Base-by-base conservation (phyloP, 805 yeast species). In the Kazachstania kunashirensis region DNA sequence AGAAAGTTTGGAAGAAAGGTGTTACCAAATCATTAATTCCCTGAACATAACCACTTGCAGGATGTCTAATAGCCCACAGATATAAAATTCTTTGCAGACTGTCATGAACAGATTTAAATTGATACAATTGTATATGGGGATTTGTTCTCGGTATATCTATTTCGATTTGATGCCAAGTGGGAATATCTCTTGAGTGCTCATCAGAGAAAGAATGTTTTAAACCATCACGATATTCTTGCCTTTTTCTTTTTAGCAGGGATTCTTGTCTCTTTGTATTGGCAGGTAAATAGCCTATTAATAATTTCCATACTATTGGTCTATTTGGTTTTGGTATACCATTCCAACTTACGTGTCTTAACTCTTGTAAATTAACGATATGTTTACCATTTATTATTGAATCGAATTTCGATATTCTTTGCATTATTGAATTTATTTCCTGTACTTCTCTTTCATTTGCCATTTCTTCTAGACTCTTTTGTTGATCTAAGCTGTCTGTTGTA, bases 41-140 rank as follows among this genome's bases (percentile, higher is more conserved):
- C 63, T 89, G 98, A 15, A 89, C 98, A 58, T 89, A 89, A 12
- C 98, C 98, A 53, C 92, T 79, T 6, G 97, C 96, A 1, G 98
- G 97, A 55, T 92, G 97, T 47, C 97, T 70, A 18, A 89, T 77
- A 0, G 97, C 94, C 98, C 98, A 89, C 24, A 89, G 65, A 52
- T 86, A 89, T 37, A 89, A 63, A 8, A 92, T 77, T 46, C 81
- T 75, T 49, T 88, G 86, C 41, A 89, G 64, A 12, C 94, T 75
- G 38, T 77, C 64, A 48, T 89, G 97, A 0, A 92, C 84, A 2
- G 77, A 64, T 15, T 71, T 71, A 47, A 56, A 73, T 12, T 79
- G 68, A 52, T 89, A 89, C 25, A 89, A 67, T 42, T 73, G 75
- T 35, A 86, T 73, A 33, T 77, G 75, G 4, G 96, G 97, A 49